Base-by-base conservation (phyloP, 306 rosid genomes). In the Quercus bicolor region DNA sequence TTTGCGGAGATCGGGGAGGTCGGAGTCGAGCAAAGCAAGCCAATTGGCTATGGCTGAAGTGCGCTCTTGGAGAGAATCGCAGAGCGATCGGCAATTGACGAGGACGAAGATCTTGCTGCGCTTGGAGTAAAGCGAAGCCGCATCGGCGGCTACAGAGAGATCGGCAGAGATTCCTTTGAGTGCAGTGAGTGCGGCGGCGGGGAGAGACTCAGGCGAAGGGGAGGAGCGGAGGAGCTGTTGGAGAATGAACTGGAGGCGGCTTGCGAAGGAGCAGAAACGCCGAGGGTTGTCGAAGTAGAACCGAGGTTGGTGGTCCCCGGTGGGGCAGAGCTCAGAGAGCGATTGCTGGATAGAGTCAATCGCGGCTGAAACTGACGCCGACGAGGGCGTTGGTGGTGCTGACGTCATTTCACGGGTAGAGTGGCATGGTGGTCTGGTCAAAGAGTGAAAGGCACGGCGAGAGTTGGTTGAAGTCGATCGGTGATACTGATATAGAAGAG, bases 21-120 rank as follows among this genome's bases (percentile, higher is more conserved):
- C 86, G 26, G 45, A 64, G 51, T 88, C 82, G 43, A 84, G 80
- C 77, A 88, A 69, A 29, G 88, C 70, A 10, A 88, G 89, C 89
- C 88, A 88, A 9, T 78, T 79, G 26, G 78, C 80, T 6, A 88
- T 68, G 65, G 86, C 76, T 1, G 66, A 53, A 5, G 82, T 72
- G 45, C 54, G 81, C 66, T 88, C 78, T 2, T 56, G 68, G 1
- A 88, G 77, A 29, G 84, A 75, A 5, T 76, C 57, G 71, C 87
- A 84, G 19, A 88, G 79, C 54, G 85, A 75, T 31, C 68, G 69
- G 77, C 88, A 81, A 76, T 79, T 78, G 33, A 86, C 45, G 77
- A 88, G 78, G 11, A 86, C 85, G 76, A 72, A 82, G 51, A 86
- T 84, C 78, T 84, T 88, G 72, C 87, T 81, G 0, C 80, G 79